Percentiles rank a stretch among this genome's conserved stretches.
Evolutionary conservation across 2,329 filamentous ascomycete genomes (phyloP).

Genomic region (Sclerotinia subarctica): DNA sequence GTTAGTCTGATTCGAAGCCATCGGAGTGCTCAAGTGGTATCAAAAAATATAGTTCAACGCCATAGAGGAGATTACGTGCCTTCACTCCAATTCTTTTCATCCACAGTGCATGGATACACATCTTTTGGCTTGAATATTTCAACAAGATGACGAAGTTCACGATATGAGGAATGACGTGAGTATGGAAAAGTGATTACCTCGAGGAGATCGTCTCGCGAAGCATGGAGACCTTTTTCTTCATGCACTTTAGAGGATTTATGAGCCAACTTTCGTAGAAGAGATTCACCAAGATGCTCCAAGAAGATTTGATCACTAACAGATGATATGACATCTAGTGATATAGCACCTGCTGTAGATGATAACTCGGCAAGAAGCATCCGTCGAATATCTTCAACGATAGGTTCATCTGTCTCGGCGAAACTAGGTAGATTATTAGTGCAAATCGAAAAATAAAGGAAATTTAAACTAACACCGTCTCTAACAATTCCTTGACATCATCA

Average conservation of each 20-base stretch:
- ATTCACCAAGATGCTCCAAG: conserved; percentile 28
- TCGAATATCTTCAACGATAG: conserved; percentile 40
- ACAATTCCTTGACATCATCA: background rate
- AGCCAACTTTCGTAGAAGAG: conserved; percentile 29
- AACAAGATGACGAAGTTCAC: conserved; percentile 71
- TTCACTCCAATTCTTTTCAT: conserved; percentile 60
- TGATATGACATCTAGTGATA: conserved; percentile 33
- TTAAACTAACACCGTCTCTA: conserved; percentile 3
- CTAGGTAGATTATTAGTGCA: conserved; percentile 22
- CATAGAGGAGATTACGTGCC: conserved; percentile 25
- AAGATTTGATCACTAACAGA: conserved; percentile 27
- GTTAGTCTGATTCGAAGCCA: background rate
- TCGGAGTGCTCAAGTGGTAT: background rate
- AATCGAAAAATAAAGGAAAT: background rate
- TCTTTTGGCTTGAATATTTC: conserved; percentile 67
- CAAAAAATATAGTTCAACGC: background rate
- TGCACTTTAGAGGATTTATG: conserved; percentile 18
- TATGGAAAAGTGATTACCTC: conserved; percentile 67
- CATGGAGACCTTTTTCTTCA: background rate
- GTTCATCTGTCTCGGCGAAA: conserved; percentile 29
- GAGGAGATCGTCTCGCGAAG: conserved; percentile 22
- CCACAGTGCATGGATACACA: conserved; percentile 77
- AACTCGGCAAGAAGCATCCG: conserved; percentile 29
- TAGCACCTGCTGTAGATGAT: conserved; percentile 26
- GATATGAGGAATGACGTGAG: conserved; percentile 83